Conservation (phyloP, 1,284 basidiomycete species). For the Cutaneotrichosporon sp. region DNA sequence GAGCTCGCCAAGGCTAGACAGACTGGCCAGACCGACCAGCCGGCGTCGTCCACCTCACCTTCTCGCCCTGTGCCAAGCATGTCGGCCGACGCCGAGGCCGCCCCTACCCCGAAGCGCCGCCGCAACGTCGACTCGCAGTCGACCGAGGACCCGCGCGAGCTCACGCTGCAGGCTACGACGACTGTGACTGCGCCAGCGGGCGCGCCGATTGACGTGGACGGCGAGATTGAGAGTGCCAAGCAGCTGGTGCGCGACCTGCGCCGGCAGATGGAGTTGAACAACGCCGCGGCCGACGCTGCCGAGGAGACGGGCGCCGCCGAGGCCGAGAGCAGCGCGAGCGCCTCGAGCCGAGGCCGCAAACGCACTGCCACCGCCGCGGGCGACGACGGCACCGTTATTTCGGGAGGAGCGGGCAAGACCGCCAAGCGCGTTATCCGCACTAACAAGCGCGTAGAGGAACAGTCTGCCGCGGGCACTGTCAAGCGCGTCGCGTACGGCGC, state of each 20-base stretch:
- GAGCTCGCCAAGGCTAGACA: conserved; percentile 24
- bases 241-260: conserved; percentile 45
- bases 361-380: conserved; percentile 20
- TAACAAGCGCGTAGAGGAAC: conserved; percentile 36
- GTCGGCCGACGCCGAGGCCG: conserved; percentile 20
- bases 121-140: not conserved
- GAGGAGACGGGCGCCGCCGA: conserved; percentile 34
- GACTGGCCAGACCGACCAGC: too few species aligned
- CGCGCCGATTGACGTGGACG: conserved; percentile 36
- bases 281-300: conserved; percentile 39
- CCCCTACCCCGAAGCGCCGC: conserved; percentile 34
- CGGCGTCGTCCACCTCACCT: too few species aligned
- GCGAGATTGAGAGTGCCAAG: conserved; percentile 44
- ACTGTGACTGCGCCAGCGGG: conserved; percentile 40
- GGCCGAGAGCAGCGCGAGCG: conserved; percentile 13
- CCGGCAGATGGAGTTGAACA: conserved; percentile 34
- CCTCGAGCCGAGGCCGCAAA: conserved; percentile 35
- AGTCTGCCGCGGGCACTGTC: conserved; percentile 22
- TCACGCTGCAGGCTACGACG: conserved; percentile 43
- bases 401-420: conserved; percentile 25
- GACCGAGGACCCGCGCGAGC: conserved; percentile 20
- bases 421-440: conserved; percentile 32
- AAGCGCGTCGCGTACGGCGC: conserved; percentile 43
- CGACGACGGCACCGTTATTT: conserved; percentile 32
- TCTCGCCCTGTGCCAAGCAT: conserved; percentile 13